Evolutionary conservation across 2,329 filamentous ascomycete species (phyloP).

Genomic region (Aspergillus sp.): DNA sequence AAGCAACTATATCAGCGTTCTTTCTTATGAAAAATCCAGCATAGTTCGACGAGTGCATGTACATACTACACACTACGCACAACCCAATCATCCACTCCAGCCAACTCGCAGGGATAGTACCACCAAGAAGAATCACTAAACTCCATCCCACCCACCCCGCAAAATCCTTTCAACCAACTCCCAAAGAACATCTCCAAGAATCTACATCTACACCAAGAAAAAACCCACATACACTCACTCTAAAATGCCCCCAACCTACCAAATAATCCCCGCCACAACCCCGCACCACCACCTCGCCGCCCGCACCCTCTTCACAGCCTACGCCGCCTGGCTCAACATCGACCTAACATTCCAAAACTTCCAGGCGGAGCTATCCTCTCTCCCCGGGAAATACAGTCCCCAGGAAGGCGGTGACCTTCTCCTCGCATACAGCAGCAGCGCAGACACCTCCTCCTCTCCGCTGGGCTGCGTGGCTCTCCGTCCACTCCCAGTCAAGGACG

Average conservation of each 20-base stretch:
- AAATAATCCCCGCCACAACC: slow-evolving; percentile 42
- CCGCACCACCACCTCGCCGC: slow-evolving; percentile 46
- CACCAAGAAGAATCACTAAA: no score
- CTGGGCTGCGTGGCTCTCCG: slow-evolving; percentile 57
- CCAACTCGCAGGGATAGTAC: no score
- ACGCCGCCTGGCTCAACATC: slow-evolving; percentile 50
- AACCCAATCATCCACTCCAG: no score
- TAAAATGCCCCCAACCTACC: slow-evolving; percentile 11
- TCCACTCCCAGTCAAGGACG: slow-evolving; percentile 11
- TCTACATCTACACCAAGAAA: not conserved
- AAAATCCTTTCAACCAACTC: no score
- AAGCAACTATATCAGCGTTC: no score
- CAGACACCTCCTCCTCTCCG: slow-evolving; percentile 15
- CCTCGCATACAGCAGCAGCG: slow-evolving; percentile 40
- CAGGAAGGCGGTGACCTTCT: slow-evolving; percentile 48
- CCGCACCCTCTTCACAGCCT: slow-evolving; percentile 46
- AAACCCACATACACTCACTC: not conserved
- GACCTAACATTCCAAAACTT: slow-evolving; percentile 62
- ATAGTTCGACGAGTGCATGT: no score
- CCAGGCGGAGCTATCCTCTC: slow-evolving; percentile 50
- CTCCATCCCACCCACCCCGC: no score
- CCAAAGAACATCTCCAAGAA: not conserved
- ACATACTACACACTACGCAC: no score
- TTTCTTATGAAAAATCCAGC: no score
- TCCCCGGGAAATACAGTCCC: slow-evolving; percentile 58